Base-by-base conservation (phyloP, 2,329 filamentous ascomycete genomes). In the Penicillium occitanis region DNA sequence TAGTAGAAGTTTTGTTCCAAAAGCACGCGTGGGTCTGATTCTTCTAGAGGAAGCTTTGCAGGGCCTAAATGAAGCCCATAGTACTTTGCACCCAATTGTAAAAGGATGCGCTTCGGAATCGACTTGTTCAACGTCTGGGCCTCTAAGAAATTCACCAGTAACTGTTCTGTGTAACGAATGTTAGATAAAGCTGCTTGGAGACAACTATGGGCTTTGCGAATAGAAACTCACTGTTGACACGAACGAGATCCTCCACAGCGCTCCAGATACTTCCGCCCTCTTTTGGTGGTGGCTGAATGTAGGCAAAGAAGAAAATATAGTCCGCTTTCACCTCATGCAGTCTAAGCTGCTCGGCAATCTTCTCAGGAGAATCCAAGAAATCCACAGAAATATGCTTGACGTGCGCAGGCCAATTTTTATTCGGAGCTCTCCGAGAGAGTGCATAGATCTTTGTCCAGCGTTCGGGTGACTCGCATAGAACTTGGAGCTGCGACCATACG, bases 321-420 rank as follows among this genome's bases (percentile, higher is more conserved):
- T 63, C 61, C 2, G 71, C 75, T 61, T 71, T 69, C 42, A 76
- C 67, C 10, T 70, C 70, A 37, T 70, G 66, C 37, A 72, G 69
- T 40, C 37, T 63, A 53, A 63, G 50, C 50, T 63, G 61, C 19
- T 55, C 50, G n/a, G 61, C 61, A 44, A 63, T 63, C 30, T 61
- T 57, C 46, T 53, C 37, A 25, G 61, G 48, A 53, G 33, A 28
- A 53, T 42, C 40, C 14, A 42, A 42, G 17, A 42, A 42, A 17
- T 42, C 40, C 40, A 42, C 40, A 42, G 14, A 42, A n/a, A 42
- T 42, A 17, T 42, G 40, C 40, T 42, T 42, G 40, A 42, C 40
- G 40, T 42, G 40, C 5, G 40, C 40, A 7, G 40, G 40, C 40
- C 40, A 42, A 42, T 8, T 8, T n/a, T 42, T 42, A 42, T 7